phyloP scores from a whole-genome alignment of 2,329 filamentous ascomycete genomes.

The Fusarium domesticum region DNA sequence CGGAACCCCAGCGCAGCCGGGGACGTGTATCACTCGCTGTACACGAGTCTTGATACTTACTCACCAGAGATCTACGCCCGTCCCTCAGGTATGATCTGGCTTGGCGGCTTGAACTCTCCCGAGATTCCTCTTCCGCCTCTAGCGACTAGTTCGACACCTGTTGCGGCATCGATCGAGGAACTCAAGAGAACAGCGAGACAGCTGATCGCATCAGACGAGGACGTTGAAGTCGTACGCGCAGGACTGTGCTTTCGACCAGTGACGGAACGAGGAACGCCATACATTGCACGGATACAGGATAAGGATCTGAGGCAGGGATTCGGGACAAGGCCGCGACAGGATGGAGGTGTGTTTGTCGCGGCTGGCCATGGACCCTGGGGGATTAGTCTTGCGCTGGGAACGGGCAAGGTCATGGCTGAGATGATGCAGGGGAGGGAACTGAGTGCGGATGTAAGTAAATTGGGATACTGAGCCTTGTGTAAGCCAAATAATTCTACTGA shows the following conservation, averaged over 20 bases:
- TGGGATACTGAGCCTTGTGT: slow-evolving; percentile 16
- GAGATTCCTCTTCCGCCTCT: slow-evolving; percentile 56
- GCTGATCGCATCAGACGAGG: slow-evolving; percentile 47
- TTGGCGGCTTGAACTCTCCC: slow-evolving; percentile 68
- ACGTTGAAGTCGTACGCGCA: slow-evolving; percentile 61
- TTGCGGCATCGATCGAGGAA: slow-evolving; percentile 40
- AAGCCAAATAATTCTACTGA: background rate
- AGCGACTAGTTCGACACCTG: slow-evolving; percentile 18
- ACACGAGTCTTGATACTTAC: slow-evolving; percentile 59
- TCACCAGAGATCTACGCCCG: slow-evolving; percentile 71
- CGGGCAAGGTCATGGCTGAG: slow-evolving; percentile 68
- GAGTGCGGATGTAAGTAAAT: slow-evolving; percentile 54
- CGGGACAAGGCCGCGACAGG: slow-evolving; percentile 38
- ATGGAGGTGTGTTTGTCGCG: slow-evolving; percentile 67
- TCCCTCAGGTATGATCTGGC: slow-evolving; percentile 64
- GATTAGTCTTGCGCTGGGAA: slow-evolving; percentile 62
- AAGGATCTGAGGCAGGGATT: slow-evolving; percentile 49
- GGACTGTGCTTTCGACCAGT: slow-evolving; percentile 73
- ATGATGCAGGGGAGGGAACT: slow-evolving; percentile 58
- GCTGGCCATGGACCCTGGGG: slow-evolving; percentile 78
- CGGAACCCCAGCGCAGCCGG: slow-evolving; percentile 48
- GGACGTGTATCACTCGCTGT: slow-evolving; percentile 66
- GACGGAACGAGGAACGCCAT: slow-evolving; percentile 60
- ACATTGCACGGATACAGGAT: slow-evolving; percentile 58
- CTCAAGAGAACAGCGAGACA: slow-evolving; percentile 48